Evolutionary conservation across 805 yeast genomes (phyloP), one percentile per base, ranked within the genome.

Genomic region (Lipomyces lipofer): DNA sequence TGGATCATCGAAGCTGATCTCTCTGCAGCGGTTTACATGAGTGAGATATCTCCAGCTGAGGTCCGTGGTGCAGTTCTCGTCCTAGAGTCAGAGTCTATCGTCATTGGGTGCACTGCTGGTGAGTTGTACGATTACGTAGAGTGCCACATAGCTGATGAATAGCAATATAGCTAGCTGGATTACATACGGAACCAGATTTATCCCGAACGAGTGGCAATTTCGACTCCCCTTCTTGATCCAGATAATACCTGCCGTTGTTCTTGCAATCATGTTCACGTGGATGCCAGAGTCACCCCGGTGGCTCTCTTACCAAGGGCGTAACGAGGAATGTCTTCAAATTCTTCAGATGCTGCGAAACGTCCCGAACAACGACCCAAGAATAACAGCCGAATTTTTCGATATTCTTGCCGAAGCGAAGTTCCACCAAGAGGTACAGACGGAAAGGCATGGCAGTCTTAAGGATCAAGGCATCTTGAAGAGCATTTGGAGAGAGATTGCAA

Each of bases 231-330:
- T 77, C 45, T 77, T 76, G 6, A 66, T 78, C 54, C 83, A 78
- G 63, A 69, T 78, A 43, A 55, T 78, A 30, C 80, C 80, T 53
- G 83, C 83, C 9, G 49, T 69, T 13, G 52, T 75, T 21, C 70
- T 80, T 56, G 70, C 71, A 13, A 49, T 63, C 10, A 73, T 79
- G 45, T 71, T 77, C 9, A 58, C 68, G 30, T 67, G 72, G 47
- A 68, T 80, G 56, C 83, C 84, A 4, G 82, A 81, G 60, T 76
- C 79, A 9, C 83, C 81, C 35, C 72, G 83, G 58, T 76, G 77
- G 76, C 63, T 68, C 8, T 50, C 67, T 15, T 46, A 60, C 28
- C 58, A 65, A 43, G 64, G 66, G 22, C 51, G 64, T 39, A 43
- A 63, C 56, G 54, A 66, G 2, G 68, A 67, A 19, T 67, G 66